Conservation (phyloP, 176 grass and related monocot genomes). For the Elymus sibiricus region DNA sequence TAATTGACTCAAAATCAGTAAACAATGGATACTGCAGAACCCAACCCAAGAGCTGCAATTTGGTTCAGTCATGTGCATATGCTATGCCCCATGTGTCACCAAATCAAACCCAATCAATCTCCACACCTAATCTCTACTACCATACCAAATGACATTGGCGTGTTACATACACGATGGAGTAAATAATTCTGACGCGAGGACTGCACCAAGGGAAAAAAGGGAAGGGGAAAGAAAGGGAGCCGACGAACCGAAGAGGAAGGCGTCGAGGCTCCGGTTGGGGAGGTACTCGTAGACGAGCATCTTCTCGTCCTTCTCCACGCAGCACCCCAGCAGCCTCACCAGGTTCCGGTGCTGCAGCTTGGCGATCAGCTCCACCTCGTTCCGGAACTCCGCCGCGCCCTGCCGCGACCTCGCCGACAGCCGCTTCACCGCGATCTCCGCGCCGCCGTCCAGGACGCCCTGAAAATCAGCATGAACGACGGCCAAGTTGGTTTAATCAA, state of each 20-base stretch:
- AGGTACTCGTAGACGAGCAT: constrained; percentile 93
- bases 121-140: not conserved
- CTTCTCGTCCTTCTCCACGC: constrained; percentile 83
- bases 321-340: constrained; percentile 75
- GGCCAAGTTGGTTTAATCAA: not conserved
- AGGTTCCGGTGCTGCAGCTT: constrained; percentile 96
- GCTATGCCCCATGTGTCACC: constrained; percentile 6
- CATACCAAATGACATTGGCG: not conserved
- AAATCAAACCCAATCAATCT: not conserved
- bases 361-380: constrained; percentile 90
- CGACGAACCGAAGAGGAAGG: constrained; percentile 76
- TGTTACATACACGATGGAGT: not conserved
- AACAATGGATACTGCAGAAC: constrained; percentile 12
- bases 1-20: constrained; percentile 27
- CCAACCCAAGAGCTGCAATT: not conserved
- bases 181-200: not conserved
- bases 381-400: constrained; percentile 61
- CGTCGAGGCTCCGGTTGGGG: constrained; percentile 84
- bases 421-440: constrained; percentile 85
- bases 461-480: not conserved
- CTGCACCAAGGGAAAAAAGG: not conserved
- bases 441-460: constrained; percentile 60
- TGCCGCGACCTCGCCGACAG: constrained; percentile 73
- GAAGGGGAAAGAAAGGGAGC: not conserved
- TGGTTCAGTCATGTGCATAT: constrained; percentile 21